phyloP scores from a whole-genome alignment of 2,329 filamentous ascomycete species.

The Venturia carpophila region DNA sequence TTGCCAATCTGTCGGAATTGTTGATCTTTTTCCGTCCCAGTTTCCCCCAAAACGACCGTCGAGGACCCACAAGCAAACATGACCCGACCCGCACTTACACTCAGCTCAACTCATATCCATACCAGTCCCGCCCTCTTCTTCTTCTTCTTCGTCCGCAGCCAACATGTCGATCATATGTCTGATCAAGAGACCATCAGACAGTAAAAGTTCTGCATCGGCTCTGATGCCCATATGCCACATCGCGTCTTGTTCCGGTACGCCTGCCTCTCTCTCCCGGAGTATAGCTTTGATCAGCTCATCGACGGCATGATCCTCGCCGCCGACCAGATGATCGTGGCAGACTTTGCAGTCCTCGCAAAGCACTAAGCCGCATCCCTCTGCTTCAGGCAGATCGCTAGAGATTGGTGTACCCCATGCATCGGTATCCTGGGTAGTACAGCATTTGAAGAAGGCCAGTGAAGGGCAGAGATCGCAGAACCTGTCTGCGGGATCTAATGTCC shows the following conservation, averaged over 20 bases:
- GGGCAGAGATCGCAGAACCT: slow-evolving; percentile 14
- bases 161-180: background rate
- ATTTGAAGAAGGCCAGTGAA: slow-evolving; percentile 5
- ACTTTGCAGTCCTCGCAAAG: slow-evolving; percentile 12
- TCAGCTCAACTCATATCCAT: slow-evolving; percentile 10
- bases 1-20: background rate
- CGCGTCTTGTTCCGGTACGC: background rate
- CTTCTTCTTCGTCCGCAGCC: background rate
- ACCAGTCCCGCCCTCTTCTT: background rate
- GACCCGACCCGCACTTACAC: background rate
- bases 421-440: slow-evolving; percentile 6
- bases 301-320: background rate
- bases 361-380: slow-evolving; percentile 10
- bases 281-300: slow-evolving; percentile 10
- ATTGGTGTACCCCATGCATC: background rate
- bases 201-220: slow-evolving; percentile 12
- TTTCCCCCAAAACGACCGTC: too few species aligned
- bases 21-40: background rate
- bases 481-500: background rate
- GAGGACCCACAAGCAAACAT: background rate
- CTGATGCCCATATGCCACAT: slow-evolving; percentile 10
- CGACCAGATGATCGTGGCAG: background rate
- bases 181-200: background rate
- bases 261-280: background rate
- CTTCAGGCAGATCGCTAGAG: background rate